A percentile compares a stretch with the other conserved stretches of the same genome.
phyloP scores from a whole-genome alignment of 345 rosid genomes.

The Moricandia moricandioides region DNA sequence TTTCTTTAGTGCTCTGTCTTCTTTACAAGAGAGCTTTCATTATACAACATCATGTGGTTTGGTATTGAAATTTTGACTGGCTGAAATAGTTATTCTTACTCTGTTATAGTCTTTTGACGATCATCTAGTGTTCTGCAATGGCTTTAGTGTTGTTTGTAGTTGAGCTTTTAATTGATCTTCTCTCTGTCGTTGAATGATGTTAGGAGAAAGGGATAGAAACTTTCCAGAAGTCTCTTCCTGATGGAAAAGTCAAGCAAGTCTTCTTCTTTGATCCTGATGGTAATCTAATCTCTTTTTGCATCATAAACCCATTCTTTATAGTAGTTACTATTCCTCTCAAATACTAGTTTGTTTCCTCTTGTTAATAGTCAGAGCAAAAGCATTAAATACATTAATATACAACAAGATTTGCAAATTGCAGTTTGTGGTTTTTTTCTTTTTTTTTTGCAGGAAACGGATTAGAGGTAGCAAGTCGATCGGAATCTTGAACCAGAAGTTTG shows the following conservation, averaged over 20 bases:
- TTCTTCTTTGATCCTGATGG: constrained; percentile 99
- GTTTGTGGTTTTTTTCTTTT: not conserved
- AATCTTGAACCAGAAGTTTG: constrained; percentile 17
- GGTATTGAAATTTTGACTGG: not conserved
- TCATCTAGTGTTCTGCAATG: not conserved
- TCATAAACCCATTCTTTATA: not conserved
- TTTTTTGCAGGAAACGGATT: constrained; percentile 73
- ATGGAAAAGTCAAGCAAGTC: constrained; percentile 70
- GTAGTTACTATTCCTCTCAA: not conserved
- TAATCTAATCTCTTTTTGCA: constrained; percentile 27
- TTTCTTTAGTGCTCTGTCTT: not conserved
- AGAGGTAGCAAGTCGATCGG: constrained; percentile 71
- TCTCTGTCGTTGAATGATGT: constrained; percentile 2
- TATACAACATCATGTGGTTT: not conserved
- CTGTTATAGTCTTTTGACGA: not conserved
- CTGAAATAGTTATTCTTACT: not conserved
- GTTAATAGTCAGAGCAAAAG: not conserved
- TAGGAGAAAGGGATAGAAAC: constrained; percentile 83
- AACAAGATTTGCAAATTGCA: not conserved
- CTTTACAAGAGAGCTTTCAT: not conserved
- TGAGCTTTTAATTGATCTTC: not conserved
- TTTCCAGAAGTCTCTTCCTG: constrained; percentile 57
- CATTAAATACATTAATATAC: not conserved
- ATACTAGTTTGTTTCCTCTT: not conserved
- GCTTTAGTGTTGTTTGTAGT: not conserved